Percentiles rank a stretch among this genome's conserved stretches.
These are phyloP conservation scores for Gracilariopsis chorda DNA, from an alignment of 23 red algal species.

Conservation along the genomic window DNA sequence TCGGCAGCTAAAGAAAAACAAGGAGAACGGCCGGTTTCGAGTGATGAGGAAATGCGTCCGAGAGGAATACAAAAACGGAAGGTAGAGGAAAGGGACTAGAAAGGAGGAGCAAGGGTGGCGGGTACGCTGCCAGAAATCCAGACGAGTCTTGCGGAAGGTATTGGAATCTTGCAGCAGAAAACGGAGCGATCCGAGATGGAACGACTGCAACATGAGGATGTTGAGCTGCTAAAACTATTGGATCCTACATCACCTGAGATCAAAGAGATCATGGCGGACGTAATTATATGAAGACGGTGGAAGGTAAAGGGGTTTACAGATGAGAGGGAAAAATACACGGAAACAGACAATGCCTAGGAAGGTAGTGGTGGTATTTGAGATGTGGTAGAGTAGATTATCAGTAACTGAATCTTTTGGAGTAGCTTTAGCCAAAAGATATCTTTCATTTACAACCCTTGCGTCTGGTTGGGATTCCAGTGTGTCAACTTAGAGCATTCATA, in stretches of 20 bases:
- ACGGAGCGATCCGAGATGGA: neutral
- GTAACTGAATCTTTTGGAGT: too few species aligned
- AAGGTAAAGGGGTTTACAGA: neutral
- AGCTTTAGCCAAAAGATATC: too few species aligned
- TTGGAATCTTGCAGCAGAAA: neutral
- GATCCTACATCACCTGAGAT: neutral
- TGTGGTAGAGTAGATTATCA: too few species aligned
- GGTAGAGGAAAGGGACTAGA: neutral
- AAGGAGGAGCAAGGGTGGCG: neutral
- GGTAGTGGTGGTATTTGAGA: too few species aligned
- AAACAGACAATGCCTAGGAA: too few species aligned
- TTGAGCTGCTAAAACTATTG: conserved; percentile 1
- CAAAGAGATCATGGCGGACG: neutral
- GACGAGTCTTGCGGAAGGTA: neutral
- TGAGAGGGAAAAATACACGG: too few species aligned
- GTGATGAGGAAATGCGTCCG: neutral
- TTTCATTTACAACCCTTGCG: too few species aligned
- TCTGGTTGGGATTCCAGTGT: too few species aligned
- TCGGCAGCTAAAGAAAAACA: neutral
- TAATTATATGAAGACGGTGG: neutral
- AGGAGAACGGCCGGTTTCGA: neutral
- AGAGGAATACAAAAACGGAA: conserved; percentile 16
- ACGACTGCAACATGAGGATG: neutral
- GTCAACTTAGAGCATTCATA: too few species aligned
- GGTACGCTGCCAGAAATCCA: neutral